These are phyloP conservation scores for Crithidia brevicula DNA, from an alignment of 208 protist genomes.

Conservation along the genomic window DNA sequence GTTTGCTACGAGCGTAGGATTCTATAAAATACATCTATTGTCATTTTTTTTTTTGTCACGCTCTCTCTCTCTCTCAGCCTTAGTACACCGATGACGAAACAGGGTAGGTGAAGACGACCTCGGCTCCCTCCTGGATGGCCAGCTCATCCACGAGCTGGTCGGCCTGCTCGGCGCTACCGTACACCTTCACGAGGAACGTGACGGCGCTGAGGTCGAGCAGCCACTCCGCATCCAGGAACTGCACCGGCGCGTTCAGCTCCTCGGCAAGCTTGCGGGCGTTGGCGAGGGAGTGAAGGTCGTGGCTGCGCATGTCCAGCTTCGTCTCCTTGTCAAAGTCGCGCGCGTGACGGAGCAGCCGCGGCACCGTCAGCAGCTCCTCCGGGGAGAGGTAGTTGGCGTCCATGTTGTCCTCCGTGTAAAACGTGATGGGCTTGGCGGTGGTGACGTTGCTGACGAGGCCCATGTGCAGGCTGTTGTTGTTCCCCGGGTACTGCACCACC, in stretches of 20 bases:
- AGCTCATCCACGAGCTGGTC: conserved; percentile 81
- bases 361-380: conserved; percentile 55
- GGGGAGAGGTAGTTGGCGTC: conserved; percentile 67
- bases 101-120: conserved; percentile 88
- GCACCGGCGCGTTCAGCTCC: conserved; percentile 53
- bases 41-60: not conserved
- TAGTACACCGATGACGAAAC: conserved; percentile 23
- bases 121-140: conserved; percentile 66
- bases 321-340: conserved; percentile 79
- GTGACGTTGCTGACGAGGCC: conserved; percentile 78
- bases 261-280: conserved; percentile 60
- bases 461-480: conserved; percentile 65
- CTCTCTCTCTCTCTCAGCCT: not conserved
- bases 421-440: conserved; percentile 72
- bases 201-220: conserved; percentile 80
- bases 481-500: conserved; percentile 79
- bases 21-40: conserved; percentile 26
- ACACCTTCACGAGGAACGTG: conserved; percentile 84
- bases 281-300: conserved; percentile 67
- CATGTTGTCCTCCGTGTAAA: conserved; percentile 63
- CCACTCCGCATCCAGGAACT: conserved; percentile 86
- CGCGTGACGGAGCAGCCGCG: conserved; percentile 81
- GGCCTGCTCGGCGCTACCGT: conserved; percentile 45
- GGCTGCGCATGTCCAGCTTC: conserved; percentile 66
- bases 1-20: too few relatives aligned